Evolutionary conservation across 768 basidiomycete species (phyloP).

Genomic region (Exsudoporus frostii): DNA sequence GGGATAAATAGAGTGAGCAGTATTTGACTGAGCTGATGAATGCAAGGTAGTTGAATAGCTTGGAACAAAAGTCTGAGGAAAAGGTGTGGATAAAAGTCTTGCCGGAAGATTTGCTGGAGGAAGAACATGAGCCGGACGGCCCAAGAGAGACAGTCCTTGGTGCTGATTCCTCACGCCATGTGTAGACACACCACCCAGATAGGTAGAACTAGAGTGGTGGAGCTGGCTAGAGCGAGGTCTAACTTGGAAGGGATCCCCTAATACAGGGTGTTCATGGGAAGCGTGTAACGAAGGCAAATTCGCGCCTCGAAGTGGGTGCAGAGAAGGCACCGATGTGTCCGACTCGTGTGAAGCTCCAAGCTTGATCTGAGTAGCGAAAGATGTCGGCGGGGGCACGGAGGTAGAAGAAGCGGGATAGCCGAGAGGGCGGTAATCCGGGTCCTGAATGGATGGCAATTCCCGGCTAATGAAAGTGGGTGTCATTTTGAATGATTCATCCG

Average conservation of each 20-base stretch:
- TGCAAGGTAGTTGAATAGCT: slow-evolving; percentile 20
- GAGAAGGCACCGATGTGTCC: slow-evolving; percentile 4
- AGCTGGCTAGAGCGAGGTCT: slow-evolving; percentile 49
- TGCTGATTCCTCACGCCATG: slow-evolving; percentile 13
- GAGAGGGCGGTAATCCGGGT: background rate
- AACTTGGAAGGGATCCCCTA: slow-evolving; percentile 39
- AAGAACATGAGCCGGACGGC: slow-evolving; percentile 2
- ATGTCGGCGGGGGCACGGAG: slow-evolving; percentile 29
- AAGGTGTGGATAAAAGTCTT: slow-evolving; percentile 8
- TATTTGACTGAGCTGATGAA: slow-evolving; percentile 10
- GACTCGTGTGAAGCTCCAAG: slow-evolving; percentile 37
- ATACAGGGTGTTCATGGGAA: slow-evolving; percentile 4
- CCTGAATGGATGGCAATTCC: slow-evolving; percentile 19
- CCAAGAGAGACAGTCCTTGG: slow-evolving; percentile 12
- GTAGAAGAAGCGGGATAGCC: slow-evolving; percentile 19
- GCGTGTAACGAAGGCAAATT: background rate
- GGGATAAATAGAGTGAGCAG: slow-evolving; percentile 13
- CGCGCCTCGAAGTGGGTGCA: slow-evolving; percentile 6
- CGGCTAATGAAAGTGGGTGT: slow-evolving; percentile 38
- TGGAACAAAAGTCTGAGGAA: slow-evolving; percentile 15
- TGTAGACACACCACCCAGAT: slow-evolving; percentile 9
- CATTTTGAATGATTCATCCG: slow-evolving; percentile 68
- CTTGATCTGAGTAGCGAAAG: slow-evolving; percentile 16
- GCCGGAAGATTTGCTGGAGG: slow-evolving; percentile 5
- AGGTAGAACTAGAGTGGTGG: slow-evolving; percentile 29